Evolutionary conservation across 2,329 filamentous ascomycete species (phyloP).

Genomic region (Penicillium corylophilum): DNA sequence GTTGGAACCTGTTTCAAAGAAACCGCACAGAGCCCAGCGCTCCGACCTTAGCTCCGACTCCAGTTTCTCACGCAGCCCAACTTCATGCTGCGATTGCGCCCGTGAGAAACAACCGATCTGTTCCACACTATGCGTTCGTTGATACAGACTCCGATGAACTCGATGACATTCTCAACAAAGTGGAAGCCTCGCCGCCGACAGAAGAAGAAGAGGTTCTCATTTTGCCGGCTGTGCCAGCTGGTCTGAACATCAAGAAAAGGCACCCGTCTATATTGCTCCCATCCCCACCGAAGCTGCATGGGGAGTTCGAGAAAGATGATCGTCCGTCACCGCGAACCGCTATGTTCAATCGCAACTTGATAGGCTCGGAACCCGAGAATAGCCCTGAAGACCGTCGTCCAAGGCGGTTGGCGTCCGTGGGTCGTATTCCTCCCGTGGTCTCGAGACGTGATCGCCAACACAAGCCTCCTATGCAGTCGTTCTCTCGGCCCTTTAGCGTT

Average conservation of each 20-base stretch:
- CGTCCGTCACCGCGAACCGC: conserved; percentile 37
- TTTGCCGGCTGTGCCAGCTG: conserved; percentile 27
- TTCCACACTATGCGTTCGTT: conserved; percentile 60
- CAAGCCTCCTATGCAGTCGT: conserved; percentile 71
- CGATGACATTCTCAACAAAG: conserved; percentile 38
- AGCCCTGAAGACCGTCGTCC: conserved; percentile 42
- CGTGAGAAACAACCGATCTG: conserved; percentile 41
- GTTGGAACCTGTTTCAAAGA: conserved; percentile 61
- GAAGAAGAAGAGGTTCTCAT: conserved; percentile 30
- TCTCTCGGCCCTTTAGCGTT: conserved; percentile 75
- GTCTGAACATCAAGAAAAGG: conserved; percentile 33
- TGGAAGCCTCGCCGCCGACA: conserved; percentile 42
- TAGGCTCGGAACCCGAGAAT: conserved; percentile 13
- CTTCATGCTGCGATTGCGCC: conserved; percentile 43
- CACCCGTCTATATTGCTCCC: conserved; percentile 43
- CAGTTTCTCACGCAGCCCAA: conserved; percentile 25
- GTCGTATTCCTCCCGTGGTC: conserved; percentile 80
- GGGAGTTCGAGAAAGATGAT: conserved; percentile 29
- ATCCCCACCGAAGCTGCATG: conserved; percentile 40
- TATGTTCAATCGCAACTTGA: conserved; percentile 33
- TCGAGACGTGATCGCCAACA: conserved; percentile 63
- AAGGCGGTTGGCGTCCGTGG: conserved; percentile 74
- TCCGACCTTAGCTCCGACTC: conserved; percentile 13
- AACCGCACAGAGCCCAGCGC: conserved; percentile 29
- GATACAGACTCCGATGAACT: conserved; percentile 46